Base-by-base conservation (phyloP, 768 basidiomycete species). In the Tephrocybe sp. region DNA sequence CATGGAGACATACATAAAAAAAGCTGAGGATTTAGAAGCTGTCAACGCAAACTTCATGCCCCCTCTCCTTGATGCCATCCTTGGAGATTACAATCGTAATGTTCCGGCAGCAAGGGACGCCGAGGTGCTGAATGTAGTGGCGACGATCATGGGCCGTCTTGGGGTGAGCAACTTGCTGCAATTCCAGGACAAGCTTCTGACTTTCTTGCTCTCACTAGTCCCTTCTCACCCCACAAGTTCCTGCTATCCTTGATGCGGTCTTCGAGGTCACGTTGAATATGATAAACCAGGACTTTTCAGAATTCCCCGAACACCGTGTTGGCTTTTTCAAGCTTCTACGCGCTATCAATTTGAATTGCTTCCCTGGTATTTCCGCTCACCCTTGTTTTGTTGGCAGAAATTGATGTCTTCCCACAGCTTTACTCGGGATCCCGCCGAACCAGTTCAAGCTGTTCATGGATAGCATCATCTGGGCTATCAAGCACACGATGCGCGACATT, bases 221-320 rank as follows among this genome's bases (percentile, higher is more conserved):
- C 19, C 78, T 94, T 35, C 78, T 98, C 46, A 96, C 89, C 9
- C 89, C 93, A 5, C 94, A 98, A 82, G 88, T 98, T 15, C 89
- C 91, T 2, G 89, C 96, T 8, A 89, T 97, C 51, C 79, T 99
- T 42, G 96, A 98, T 61, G 94, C 96, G 9, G 92, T 98, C 40
- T 98, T 99, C 64, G 95, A 98, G 68, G 90, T 92, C 36, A 99
- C 97, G 4, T 73, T 99, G 51, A 87, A 85, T 60, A 99, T 98
- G 97, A 99, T 99, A 67, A 98, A 98, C 69, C 92, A 97, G 77
- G 96, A 99, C 74, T 96, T 98, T 58, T 75, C 95, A n/a, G 97
- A 98, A 69, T 99, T 81, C 73, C 97, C 97, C 8, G 97, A 99
- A 65, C 96, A 98, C 65, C 90, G 97, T 51, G 86, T 87, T 32